Evolutionary conservation across 805 yeast species (phyloP), one percentile per base, ranked within the genome.

Genomic region (Candida tammaniensis): DNA sequence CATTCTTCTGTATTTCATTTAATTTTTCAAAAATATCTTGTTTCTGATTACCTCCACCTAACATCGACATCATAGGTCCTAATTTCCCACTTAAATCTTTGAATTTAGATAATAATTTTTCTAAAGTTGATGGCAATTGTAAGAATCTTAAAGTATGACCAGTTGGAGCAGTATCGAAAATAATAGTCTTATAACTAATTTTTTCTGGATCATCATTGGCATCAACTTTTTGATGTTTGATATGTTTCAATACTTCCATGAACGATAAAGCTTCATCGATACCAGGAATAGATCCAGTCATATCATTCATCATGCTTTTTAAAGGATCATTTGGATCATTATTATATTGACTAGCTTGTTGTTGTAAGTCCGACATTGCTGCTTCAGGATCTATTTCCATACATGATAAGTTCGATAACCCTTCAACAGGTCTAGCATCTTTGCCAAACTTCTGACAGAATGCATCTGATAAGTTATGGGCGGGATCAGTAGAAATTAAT

Each of bases 161-260:
- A 0, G 99, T 93, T 49, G 99, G 99, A 0, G 99, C 98, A n/a
- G 99, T 93, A 61, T 93, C 99, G 54, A 93, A 93, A 47, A 93
- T 87, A 46, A 93, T 89, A 7, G 95, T 87, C 48, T 85, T 87
- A 57, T 84, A 93, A 19, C 57, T 41, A 29, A 55, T 44, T 15
- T 55, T 59, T 17, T 46, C 51, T 9, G 42, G 36, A 10, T 44
- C 56, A 18, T 46, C 55, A 10, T 36, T 39, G 12, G 27, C 21
- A 19, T 39, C 42, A 11, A 42, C 43, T 33, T 54, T 54, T 64
- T 85, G 93, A 46, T 76, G 79, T 63, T 88, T 89, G 61, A 93
- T 89, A 56, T 93, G 98, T 59, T 93, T 93, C 74, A 93, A 77
- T 21, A 93, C 98, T 65, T 93, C 98, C 83, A 95, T 93, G 56